phyloP scores from a whole-genome alignment of 129 eudicot species.

The Dittrichia graveolens region DNA sequence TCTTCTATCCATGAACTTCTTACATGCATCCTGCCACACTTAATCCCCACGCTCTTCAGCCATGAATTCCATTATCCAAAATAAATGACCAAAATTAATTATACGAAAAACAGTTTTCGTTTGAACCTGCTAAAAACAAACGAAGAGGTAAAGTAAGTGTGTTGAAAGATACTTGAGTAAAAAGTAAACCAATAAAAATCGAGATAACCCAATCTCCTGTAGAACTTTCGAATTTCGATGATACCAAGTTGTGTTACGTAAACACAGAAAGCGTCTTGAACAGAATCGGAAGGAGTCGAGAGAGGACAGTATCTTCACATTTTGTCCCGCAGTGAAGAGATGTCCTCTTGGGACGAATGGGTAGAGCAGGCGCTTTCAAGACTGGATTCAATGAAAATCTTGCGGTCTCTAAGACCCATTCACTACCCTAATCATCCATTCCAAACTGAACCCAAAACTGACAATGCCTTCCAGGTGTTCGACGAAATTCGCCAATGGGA shows the following conservation, averaged over 20 bases:
- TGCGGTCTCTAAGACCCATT: slow-evolving; percentile 92
- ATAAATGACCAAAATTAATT: no score
- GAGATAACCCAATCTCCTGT: background rate
- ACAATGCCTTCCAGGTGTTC: slow-evolving; percentile 46
- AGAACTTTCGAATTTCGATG: background rate
- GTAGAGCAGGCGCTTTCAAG: slow-evolving; percentile 64
- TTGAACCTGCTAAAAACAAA: no score
- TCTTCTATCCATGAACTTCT: no score
- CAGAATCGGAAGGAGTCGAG: background rate
- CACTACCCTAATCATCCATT: slow-evolving; percentile 35
- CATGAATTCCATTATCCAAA: no score
- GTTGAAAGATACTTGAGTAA: no score
- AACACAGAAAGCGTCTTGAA: background rate
- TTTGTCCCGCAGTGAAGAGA: slow-evolving; percentile 27
- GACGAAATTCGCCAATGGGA: slow-evolving; percentile 75
- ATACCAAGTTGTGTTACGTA: background rate
- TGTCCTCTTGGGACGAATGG: slow-evolving; percentile 67
- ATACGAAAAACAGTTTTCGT: no score
- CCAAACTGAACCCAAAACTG: background rate
- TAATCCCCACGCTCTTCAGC: no score
- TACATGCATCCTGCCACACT: no score
- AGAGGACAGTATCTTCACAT: slow-evolving; percentile 20
- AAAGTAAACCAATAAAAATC: no score
- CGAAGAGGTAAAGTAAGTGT: no score
- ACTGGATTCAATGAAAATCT: slow-evolving; percentile 59